Evolutionary conservation across 1,284 basidiomycete species (phyloP).

Genomic region (Boletus semigastroideus): DNA sequence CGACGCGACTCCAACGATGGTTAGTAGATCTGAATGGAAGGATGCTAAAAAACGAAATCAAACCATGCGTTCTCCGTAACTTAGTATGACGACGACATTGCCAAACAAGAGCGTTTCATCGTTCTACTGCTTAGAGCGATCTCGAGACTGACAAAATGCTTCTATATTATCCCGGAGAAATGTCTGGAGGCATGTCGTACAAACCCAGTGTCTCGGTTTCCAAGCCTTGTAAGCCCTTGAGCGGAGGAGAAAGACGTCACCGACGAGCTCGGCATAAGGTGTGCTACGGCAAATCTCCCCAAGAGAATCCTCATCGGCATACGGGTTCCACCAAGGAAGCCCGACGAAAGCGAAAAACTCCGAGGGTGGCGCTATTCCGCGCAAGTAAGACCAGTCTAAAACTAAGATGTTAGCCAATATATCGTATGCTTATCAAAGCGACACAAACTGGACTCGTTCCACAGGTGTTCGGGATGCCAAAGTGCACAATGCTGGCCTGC

Average conservation of each 20-base stretch:
- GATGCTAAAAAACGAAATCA: neutral
- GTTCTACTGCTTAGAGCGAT: neutral
- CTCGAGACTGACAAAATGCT: neutral
- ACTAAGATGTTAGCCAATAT: neutral
- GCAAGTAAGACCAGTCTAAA: slow-evolving; percentile 21
- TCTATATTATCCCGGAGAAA: slow-evolving; percentile 19
- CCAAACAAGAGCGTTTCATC: neutral
- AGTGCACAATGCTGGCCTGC: slow-evolving; percentile 9
- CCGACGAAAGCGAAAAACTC: slow-evolving; percentile 10
- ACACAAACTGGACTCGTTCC: slow-evolving; percentile 18
- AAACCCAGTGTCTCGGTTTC: slow-evolving; percentile 15
- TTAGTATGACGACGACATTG: neutral
- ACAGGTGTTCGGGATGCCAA: neutral
- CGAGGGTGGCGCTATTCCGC: slow-evolving; percentile 14
- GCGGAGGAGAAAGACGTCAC: slow-evolving; percentile 2
- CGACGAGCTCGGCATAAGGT: slow-evolving; percentile 13
- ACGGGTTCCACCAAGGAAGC: slow-evolving; percentile 17
- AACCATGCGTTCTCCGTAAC: neutral
- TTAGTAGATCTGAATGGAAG: neutral
- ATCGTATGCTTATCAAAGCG: neutral
- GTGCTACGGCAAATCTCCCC: slow-evolving; percentile 7
- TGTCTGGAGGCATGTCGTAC: slow-evolving; percentile 7
- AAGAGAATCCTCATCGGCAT: slow-evolving; percentile 3
- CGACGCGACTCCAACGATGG: neutral
- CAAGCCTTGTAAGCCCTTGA: slow-evolving; percentile 5